These are phyloP conservation scores for Balakata baccata DNA, from an alignment of 345 rosid species.

Conservation along the genomic window DNA sequence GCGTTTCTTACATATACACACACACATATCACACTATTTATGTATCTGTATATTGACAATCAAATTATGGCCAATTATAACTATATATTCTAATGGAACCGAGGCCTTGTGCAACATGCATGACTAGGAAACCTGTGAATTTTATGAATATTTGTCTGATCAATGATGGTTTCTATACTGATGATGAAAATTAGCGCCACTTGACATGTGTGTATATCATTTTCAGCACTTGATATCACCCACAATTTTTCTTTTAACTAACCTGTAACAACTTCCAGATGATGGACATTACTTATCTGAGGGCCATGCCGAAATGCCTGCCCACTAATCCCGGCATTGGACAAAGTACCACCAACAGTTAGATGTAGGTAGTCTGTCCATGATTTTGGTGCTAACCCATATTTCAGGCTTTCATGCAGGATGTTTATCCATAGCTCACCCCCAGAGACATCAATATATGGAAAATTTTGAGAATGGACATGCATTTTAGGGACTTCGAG, in stretches of 20 bases:
- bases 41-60: neutral
- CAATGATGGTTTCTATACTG: conserved; percentile 8
- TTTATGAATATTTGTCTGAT: conserved; percentile 16
- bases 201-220: conserved; percentile 5
- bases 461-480: conserved; percentile 9
- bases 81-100: conserved; percentile 12
- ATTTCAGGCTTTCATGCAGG: conserved; percentile 21
- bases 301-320: conserved; percentile 38
- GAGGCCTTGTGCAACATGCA: conserved; percentile 16
- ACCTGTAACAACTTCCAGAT: conserved; percentile 35
- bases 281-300: conserved; percentile 32
- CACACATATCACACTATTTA: no score
- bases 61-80: neutral
- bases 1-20: neutral
- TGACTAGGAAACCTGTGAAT: conserved; percentile 21
- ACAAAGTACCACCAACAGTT: conserved; percentile 35
- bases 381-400: conserved; percentile 32
- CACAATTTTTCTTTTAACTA: neutral
- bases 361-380: conserved; percentile 37
- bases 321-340: conserved; percentile 36
- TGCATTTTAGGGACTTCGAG: conserved; percentile 18
- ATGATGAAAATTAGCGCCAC: conserved; percentile 13
- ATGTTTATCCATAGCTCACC: conserved; percentile 32
- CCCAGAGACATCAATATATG: conserved; percentile 23
- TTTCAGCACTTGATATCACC: neutral